These are phyloP conservation scores for sweet orange (Citrus sinensis) DNA, from an alignment of 345 rosid species.

Conservation along the genomic window DNA sequence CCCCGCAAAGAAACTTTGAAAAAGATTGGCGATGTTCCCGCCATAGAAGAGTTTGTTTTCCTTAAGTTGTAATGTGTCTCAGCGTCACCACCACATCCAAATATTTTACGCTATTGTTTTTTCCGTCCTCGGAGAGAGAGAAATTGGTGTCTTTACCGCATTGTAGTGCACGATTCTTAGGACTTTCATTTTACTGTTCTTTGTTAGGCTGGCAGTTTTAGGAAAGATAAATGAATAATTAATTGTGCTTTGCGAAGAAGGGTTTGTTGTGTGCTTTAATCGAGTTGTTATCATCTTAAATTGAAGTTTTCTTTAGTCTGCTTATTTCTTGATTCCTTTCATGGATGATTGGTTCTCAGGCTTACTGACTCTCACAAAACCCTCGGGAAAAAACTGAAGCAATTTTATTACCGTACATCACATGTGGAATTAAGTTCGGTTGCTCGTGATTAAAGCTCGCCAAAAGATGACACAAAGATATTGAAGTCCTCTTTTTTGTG, in stretches of 20 bases:
- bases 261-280: not conserved
- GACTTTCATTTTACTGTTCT: not conserved
- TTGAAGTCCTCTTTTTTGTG: too few species aligned
- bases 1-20: conserved; percentile 52
- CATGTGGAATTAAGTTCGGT: not conserved
- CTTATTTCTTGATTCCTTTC: too few species aligned
- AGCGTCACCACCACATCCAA: not conserved
- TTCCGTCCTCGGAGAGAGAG: not conserved
- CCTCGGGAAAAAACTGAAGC: not conserved
- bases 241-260: not conserved
- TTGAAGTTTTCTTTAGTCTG: not conserved
- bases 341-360: not conserved
- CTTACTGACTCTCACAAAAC: not conserved
- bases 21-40: conserved; percentile 64
- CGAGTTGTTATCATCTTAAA: not conserved
- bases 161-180: conserved; percentile 26
- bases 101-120: not conserved
- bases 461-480: not conserved
- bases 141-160: conserved; percentile 10
- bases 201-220: conserved; percentile 7
- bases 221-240: conserved; percentile 18
- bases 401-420: not conserved
- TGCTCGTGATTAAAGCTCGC: too few species aligned
- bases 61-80: conserved; percentile 48
- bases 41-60: conserved; percentile 73